These are phyloP conservation scores for Cryptococcus sp. DNA, from an alignment of 1,284 basidiomycete species.

Conservation along the genomic window DNA sequence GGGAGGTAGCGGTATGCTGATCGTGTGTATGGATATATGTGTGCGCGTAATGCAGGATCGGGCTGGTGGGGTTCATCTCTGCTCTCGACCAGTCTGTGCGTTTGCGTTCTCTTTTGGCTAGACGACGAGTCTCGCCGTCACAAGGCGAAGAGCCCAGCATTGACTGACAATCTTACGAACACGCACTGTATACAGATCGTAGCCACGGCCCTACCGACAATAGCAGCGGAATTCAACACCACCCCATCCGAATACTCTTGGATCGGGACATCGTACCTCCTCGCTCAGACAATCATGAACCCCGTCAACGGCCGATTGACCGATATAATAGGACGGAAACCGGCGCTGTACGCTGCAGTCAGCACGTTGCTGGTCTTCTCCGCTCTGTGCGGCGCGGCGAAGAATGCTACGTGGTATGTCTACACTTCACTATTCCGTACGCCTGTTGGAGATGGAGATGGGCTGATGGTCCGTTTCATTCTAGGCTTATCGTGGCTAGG, in stretches of 20 bases:
- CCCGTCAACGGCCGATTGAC: constrained; percentile 39
- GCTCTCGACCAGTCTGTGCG: constrained; percentile 31
- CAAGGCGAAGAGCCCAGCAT: background rate
- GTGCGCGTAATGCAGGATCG: constrained; percentile 8
- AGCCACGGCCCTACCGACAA: constrained; percentile 37
- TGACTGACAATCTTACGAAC: background rate
- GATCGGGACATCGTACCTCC: constrained; percentile 40
- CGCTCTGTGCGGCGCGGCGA: constrained; percentile 34
- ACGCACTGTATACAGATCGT: constrained; percentile 34
- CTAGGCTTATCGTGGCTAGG: constrained; percentile 20
- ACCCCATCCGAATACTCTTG: constrained; percentile 40
- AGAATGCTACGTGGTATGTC: constrained; percentile 33
- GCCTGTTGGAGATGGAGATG: background rate
- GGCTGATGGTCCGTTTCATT: no score
- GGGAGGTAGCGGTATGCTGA: background rate
- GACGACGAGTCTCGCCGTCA: no score
- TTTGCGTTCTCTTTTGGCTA: background rate
- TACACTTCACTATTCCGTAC: background rate
- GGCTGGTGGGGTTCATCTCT: constrained; percentile 26
- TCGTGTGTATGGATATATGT: background rate
- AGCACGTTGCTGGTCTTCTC: constrained; percentile 32
- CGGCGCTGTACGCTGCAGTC: constrained; percentile 30
- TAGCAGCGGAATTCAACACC: constrained; percentile 33
- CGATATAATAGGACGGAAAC: constrained; percentile 43
- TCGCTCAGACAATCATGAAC: constrained; percentile 34